Conservation (phyloP, 139 green algal species). For the Bryopsis sp. region DNA sequence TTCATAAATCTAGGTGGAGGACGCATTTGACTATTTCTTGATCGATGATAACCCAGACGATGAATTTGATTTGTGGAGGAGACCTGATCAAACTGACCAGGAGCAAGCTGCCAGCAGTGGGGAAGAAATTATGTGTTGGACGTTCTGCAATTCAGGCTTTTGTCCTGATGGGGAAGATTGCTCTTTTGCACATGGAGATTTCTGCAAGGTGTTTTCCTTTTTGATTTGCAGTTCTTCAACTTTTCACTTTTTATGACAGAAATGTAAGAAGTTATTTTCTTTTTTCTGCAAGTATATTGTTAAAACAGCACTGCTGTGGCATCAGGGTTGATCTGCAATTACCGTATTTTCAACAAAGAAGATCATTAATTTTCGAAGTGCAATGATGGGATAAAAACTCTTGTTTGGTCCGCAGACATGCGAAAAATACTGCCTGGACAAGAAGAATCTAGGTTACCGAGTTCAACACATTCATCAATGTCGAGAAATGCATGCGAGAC, state of each 20-base stretch:
- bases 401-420: background rate
- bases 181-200: background rate
- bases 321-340: no score
- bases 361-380: background rate
- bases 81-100: no score
- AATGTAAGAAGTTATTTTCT: background rate
- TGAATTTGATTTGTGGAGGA: no score
- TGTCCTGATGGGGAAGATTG: background rate
- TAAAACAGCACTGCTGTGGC: no score
- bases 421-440: background rate
- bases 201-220: background rate
- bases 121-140: no score
- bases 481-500: background rate
- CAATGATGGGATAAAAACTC: background rate
- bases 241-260: background rate
- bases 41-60: no score
- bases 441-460: background rate
- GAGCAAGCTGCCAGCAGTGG: no score
- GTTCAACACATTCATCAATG: background rate
- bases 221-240: background rate
- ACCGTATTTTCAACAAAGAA: no score
- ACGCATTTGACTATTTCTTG: no score
- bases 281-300: no score
- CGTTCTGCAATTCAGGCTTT: background rate
- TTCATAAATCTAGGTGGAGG: no score